Conservation (phyloP, 2,329 filamentous ascomycete genomes). For the Leptodontidium sp. region DNA sequence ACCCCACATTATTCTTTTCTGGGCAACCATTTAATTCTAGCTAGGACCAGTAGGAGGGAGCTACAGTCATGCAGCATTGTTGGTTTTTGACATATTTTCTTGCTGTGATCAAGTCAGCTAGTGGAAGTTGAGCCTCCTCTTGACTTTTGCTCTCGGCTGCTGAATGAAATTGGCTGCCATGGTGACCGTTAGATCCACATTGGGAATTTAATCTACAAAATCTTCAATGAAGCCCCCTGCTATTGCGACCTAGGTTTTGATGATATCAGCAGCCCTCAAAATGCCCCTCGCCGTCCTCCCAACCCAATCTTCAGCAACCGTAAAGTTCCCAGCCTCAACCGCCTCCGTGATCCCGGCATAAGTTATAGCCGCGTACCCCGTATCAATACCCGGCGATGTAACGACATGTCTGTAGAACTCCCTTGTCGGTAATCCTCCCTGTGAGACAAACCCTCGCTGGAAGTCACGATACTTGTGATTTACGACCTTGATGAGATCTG, state of each 20-base stretch:
- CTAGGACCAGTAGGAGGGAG: no score
- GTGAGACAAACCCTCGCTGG: conserved; percentile 15
- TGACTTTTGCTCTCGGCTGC: no score
- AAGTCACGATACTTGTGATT: conserved; percentile 22
- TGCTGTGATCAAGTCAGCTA: no score
- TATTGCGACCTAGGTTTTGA: not conserved
- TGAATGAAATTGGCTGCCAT: no score
- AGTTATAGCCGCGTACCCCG: conserved; percentile 19
- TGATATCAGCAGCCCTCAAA: conserved; percentile 6
- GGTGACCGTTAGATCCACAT: no score
- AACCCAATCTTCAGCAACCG: conserved; percentile 19
- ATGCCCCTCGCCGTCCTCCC: conserved; percentile 16
- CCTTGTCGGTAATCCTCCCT: conserved; percentile 18
- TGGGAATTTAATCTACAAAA: no score
- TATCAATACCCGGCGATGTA: conserved; percentile 15
- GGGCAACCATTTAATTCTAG: no score
- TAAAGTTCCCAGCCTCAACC: conserved; percentile 13
- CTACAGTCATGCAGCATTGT: no score
- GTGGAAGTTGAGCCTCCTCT: no score
- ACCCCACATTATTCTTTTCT: no score
- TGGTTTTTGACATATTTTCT: no score
- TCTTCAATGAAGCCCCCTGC: no score
- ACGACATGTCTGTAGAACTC: conserved; percentile 26
- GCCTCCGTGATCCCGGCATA: conserved; percentile 23
- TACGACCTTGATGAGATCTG: not conserved